phyloP scores from a whole-genome alignment of 176 grass and related monocot species.

The Canna indica region DNA sequence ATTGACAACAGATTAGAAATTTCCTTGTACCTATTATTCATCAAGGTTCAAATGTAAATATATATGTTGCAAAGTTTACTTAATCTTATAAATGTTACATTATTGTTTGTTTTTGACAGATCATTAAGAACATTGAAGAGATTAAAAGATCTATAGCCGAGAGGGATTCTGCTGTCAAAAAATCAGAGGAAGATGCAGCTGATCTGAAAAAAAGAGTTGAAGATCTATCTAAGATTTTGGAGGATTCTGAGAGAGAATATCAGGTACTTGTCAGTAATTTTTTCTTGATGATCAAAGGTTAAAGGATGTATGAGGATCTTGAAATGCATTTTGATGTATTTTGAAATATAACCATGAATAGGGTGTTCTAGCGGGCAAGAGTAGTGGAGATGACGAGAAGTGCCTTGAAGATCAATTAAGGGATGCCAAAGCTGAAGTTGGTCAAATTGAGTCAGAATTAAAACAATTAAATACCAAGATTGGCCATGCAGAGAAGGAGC shows the following conservation, averaged over 20 bases:
- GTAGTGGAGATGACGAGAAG: conserved; percentile 75
- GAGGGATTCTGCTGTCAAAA: conserved; percentile 63
- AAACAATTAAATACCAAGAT: conserved; percentile 74
- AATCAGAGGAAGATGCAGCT: conserved; percentile 53
- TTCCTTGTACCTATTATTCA: not conserved
- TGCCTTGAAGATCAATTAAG: conserved; percentile 98
- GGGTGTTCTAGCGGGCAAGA: conserved; percentile 96
- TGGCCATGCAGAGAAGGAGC: conserved; percentile 64
- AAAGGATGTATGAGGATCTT: not conserved
- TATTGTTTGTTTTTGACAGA: conserved; percentile 26
- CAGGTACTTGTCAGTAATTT: conserved; percentile 36
- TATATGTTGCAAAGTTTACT: not conserved
- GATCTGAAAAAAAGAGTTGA: conserved; percentile 69
- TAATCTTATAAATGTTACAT: not conserved
- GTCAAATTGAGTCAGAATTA: conserved; percentile 66
- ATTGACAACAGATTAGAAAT: not conserved
- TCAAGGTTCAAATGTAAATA: not conserved
- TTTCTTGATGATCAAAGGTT: conserved; percentile 14
- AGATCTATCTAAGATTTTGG: conserved; percentile 51
- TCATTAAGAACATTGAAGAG: conserved; percentile 67
- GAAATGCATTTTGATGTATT: not conserved
- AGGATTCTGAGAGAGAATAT: conserved; percentile 81
- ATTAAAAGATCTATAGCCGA: conserved; percentile 64
- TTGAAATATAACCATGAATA: conserved; percentile 14
- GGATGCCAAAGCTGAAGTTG: conserved; percentile 92